Evolutionary conservation across 2,329 filamentous ascomycete species (phyloP), one percentile per base, ranked within the genome.

Genomic region (Aspergillus melleus): DNA sequence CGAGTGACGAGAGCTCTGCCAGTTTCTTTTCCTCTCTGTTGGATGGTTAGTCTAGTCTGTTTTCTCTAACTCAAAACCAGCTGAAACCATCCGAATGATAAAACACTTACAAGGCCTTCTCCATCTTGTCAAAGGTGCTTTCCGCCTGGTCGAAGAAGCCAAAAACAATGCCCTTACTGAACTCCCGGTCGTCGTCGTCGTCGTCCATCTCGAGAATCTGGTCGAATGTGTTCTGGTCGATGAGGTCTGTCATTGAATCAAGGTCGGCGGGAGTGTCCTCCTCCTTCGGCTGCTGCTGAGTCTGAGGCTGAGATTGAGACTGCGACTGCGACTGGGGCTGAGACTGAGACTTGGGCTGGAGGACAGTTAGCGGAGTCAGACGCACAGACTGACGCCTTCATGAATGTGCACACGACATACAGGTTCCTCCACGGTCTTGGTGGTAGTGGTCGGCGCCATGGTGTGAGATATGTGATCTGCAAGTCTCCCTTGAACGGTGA

Each of bases 161-260:
- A 73, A 87, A 89, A 52, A 98, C 93, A 66, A 99, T 93, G 61
- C 90, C 89, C 69, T 83, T 86, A 79, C 90, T 96, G 82, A 98
- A 98, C 52, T 96, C 92, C 68, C 88, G 85, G 64, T 94, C 90
- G 11, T 93, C 89, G 65, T 91, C 89, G 65, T 91, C 90, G 65
- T 98, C 95, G 76, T 99, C 95, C 94, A 99, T 97, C 78, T 98
- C 95, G 64, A 98, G 86, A 74, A 99, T 98, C 81, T 98, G 95
- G 70, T 89, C 88, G 71, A 99, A 99, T 58, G 92, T 96, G 57
- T 78, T 75, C 62, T 82, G 79, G 76, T 98, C 94, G 77, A 99
- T 88, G 73, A 84, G 83, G 66, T 95, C 90, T 61, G 86, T 88
- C 66, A 92, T 86, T 61, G 90, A 86, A 61, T 83, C 81, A 70